These are phyloP conservation scores for Colletotrichum gloeosporioides DNA, from an alignment of 2,329 filamentous ascomycete genomes.

Conservation along the genomic window DNA sequence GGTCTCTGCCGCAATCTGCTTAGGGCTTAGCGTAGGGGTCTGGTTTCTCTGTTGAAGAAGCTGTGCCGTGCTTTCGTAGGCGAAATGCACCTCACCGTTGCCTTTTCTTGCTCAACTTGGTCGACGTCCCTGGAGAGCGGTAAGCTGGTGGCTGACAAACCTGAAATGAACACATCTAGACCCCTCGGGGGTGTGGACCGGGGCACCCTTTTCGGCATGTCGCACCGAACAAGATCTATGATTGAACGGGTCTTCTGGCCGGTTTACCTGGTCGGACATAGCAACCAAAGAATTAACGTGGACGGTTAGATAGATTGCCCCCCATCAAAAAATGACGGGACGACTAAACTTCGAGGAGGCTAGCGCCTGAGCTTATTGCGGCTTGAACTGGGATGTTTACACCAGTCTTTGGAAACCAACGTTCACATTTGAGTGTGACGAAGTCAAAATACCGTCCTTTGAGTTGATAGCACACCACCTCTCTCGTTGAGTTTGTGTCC, in stretches of 20 bases:
- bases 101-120: neutral
- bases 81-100: neutral
- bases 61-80: neutral
- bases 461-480: neutral
- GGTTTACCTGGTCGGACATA: neutral
- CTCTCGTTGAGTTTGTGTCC: neutral
- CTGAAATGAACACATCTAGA: neutral
- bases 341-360: neutral
- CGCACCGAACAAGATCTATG: neutral
- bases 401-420: neutral
- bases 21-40: conserved; percentile 10
- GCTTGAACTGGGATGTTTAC: neutral
- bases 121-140: neutral
- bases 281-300: neutral
- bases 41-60: neutral
- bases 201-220: neutral
- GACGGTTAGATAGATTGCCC: neutral
- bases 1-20: neutral
- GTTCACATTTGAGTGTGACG: neutral
- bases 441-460: neutral
- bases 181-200: neutral
- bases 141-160: neutral
- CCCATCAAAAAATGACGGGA: neutral
- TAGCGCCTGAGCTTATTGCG: neutral
- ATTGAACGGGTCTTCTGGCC: neutral